Evolutionary conservation across 2,329 filamentous ascomycete genomes (phyloP).

Genomic region (Alternaria tenuissima): DNA sequence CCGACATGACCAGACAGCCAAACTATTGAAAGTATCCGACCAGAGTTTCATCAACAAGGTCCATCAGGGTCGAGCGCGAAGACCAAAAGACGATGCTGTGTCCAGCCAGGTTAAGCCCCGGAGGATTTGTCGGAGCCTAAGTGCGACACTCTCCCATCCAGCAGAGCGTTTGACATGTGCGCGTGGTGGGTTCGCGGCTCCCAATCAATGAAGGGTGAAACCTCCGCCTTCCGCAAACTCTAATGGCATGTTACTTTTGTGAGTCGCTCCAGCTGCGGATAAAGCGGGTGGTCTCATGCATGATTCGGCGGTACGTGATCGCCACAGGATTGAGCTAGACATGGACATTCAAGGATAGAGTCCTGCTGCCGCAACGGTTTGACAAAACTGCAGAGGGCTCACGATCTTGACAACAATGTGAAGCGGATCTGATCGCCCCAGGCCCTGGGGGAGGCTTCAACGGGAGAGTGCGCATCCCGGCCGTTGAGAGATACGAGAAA

Average conservation of each 20-base stretch:
- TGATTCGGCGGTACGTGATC: conserved; percentile 4
- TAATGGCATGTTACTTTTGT: conserved; percentile 13
- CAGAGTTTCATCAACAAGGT: background rate
- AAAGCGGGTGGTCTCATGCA: conserved; percentile 7
- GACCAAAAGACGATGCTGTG: conserved; percentile 3
- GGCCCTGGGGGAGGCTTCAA: conserved; percentile 1
- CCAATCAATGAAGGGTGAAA: conserved; percentile 17
- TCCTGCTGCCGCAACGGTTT: background rate
- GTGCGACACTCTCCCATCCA: conserved; percentile 1
- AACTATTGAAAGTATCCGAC: background rate
- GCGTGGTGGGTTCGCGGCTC: conserved; percentile 9
- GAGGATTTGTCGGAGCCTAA: conserved; percentile 6
- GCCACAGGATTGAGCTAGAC: background rate
- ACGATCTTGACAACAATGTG: conserved; percentile 8
- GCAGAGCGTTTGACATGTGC: conserved; percentile 20
- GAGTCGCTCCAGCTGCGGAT: conserved; percentile 12
- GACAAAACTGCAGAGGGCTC: background rate
- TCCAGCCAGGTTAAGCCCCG: conserved; percentile 2
- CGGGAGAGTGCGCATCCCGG: conserved; percentile 21
- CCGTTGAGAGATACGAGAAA: conserved; percentile 10
- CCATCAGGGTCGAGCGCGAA: background rate
- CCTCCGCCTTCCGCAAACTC: conserved; percentile 9
- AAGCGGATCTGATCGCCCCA: conserved; percentile 18
- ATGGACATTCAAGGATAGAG: background rate
- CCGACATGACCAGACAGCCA: background rate